Conservation (phyloP, 805 yeast species). For the Candida boleticola region DNA sequence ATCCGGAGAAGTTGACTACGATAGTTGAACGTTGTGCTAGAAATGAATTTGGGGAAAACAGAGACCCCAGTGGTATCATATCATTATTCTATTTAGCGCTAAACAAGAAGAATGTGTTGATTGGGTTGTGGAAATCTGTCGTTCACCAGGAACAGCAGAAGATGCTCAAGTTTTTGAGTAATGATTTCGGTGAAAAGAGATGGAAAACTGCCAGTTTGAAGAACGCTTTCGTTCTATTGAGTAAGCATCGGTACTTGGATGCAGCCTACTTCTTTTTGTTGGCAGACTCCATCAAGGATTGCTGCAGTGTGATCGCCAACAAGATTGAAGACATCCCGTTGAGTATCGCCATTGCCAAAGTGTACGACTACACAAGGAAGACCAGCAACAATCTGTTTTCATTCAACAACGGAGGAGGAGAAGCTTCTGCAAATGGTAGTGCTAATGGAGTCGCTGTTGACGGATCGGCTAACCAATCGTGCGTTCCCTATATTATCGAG, state of each 20-base stretch:
- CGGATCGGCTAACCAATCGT: not conserved
- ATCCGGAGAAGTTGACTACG: conserved; percentile 17
- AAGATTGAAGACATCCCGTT: conserved; percentile 68
- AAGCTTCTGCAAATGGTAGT: not conserved
- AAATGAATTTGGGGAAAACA: conserved; percentile 57
- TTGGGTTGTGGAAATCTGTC: conserved; percentile 80
- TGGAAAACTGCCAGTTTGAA: conserved; percentile 90
- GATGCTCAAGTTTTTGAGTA: conserved; percentile 70
- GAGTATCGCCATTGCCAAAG: conserved; percentile 79
- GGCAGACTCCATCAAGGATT: conserved; percentile 73
- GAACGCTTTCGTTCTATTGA: conserved; percentile 85
- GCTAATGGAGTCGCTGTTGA: not conserved
- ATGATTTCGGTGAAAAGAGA: conserved; percentile 71
- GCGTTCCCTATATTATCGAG: conserved; percentile 40
- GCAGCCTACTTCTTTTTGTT: conserved; percentile 88
- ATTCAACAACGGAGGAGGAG: conserved; percentile 36
- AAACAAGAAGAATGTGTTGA: conserved; percentile 68
- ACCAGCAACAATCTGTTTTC: conserved; percentile 18
- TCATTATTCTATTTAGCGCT: conserved; percentile 77
- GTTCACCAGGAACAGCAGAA: conserved; percentile 81
- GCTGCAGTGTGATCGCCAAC: conserved; percentile 67
- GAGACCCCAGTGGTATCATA: conserved; percentile 70
- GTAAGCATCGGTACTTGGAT: conserved; percentile 82
- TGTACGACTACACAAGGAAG: conserved; percentile 43
- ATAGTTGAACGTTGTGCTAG: conserved; percentile 70